Conservation (phyloP, 2,329 filamentous ascomycete species). For the Aspergillus uvarum region DNA sequence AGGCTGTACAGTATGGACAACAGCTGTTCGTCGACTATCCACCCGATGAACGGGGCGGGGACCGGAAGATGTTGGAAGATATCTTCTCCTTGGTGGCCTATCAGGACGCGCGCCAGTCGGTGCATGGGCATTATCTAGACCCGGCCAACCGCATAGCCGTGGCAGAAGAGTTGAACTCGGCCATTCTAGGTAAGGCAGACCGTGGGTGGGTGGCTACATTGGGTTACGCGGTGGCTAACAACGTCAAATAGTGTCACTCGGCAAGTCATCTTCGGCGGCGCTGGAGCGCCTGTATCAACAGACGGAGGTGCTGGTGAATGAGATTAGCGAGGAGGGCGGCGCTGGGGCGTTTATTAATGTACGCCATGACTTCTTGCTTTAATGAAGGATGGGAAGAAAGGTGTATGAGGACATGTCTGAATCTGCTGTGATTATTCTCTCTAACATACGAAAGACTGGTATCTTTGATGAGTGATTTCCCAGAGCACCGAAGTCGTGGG, state of each 20-base stretch:
- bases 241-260: constrained; percentile 69
- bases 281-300: constrained; percentile 84
- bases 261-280: constrained; percentile 82
- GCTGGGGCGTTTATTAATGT: constrained; percentile 80
- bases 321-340: constrained; percentile 75
- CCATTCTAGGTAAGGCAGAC: constrained; percentile 72
- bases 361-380: constrained; percentile 49
- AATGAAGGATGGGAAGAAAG: constrained; percentile 15
- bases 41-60: constrained; percentile 66
- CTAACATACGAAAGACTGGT: constrained; percentile 1
- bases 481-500: not conserved
- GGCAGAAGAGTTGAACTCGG: constrained; percentile 90
- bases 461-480: not conserved
- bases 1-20: constrained; percentile 77
- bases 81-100: constrained; percentile 91
- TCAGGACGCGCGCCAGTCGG: constrained; percentile 72
- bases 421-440: constrained; percentile 3
- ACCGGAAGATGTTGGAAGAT: constrained; percentile 72
- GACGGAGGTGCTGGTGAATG: constrained; percentile 80
- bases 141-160: constrained; percentile 71
- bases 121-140: constrained; percentile 76
- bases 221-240: constrained; percentile 28
- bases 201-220: constrained; percentile 1
- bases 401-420: constrained; percentile 13
- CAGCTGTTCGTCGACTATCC: constrained; percentile 75